Percentiles rank a stretch among this genome's conserved stretches.
Evolutionary conservation across 805 yeast genomes (phyloP).

Genomic region (Kuraishia piskuri): DNA sequence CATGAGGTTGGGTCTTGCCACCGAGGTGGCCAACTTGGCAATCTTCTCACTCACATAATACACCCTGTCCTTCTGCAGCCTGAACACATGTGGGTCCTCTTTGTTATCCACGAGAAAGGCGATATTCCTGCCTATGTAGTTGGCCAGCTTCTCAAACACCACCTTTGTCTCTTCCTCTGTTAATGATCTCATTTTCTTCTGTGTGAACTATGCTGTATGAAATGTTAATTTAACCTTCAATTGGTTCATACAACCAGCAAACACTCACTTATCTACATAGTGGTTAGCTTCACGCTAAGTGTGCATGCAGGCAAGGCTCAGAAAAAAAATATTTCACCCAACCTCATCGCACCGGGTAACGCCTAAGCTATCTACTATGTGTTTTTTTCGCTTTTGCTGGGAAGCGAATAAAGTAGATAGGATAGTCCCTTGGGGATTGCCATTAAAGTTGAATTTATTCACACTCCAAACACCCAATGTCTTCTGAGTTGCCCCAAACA

Average conservation of each 20-base stretch:
- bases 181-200: constrained; percentile 83
- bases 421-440: no score
- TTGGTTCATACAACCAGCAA: neutral
- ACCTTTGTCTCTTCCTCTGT: constrained; percentile 96
- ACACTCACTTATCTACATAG: neutral
- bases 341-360: neutral
- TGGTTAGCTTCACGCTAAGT: neutral
- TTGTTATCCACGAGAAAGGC: constrained; percentile 77
- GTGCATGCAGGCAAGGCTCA: neutral
- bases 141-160: constrained; percentile 92
- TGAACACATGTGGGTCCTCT: constrained; percentile 86
- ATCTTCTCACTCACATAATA: constrained; percentile 81
- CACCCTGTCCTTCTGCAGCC: constrained; percentile 93
- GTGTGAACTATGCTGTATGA: neutral
- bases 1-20: constrained; percentile 84
- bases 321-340: constrained; percentile 1
- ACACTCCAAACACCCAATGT: neutral
- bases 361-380: neutral
- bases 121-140: constrained; percentile 93
- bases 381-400: no score
- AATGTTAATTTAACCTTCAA: neutral
- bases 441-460: constrained; percentile 3
- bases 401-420: no score
- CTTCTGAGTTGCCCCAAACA: neutral
- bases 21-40: constrained; percentile 83